Base-by-base conservation (phyloP, 2,329 filamentous ascomycete species). In the Scedosporium boydii region DNA sequence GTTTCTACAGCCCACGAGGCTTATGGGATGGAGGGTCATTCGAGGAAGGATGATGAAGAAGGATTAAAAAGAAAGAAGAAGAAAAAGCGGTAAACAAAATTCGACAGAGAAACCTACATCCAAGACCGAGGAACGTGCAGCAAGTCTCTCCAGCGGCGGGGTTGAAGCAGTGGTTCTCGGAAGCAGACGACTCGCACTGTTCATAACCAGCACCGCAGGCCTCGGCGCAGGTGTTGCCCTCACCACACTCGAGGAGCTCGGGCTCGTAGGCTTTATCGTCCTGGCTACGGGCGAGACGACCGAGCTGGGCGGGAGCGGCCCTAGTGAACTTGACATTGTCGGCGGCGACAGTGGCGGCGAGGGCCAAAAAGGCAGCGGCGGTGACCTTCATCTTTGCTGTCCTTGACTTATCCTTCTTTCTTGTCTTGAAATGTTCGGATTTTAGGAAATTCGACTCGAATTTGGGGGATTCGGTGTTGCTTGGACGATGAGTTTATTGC, bases 81-180 rank as follows among this genome's bases (percentile, higher is more conserved):
- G 26, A 46, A 6, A 16, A 5, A 60, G 44, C 7, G n/a, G 21
- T 16, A 34, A 5, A 48, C 16, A 48, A 48, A n/a, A 48, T 48
- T 48, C n/a, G 44, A 12, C 44, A 48, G 44, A 16, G n/a, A 58
- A 58, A 79, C 80, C 69, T 76, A 85, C 82, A 82, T 75, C 85
- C 85, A 65, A 75, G 77, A 67, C 75, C 76, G 68, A 82, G 79
- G 51, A 60, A 66, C 21, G 78, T 75, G 70, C 85, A 87, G 79
- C 85, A 87, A 48, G 72, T 75, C 74, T 87, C 80, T 63, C 77
- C 75, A 34, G 72, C 74, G 16, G 67, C 65, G 12, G 78, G 76
- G 73, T 87, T 80, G 74, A 76, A 87, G 76, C 85, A 88, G 76
- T 87, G 83, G 58, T 81, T 75, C 62, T 77, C 67, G 46, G 72